phyloP scores from a whole-genome alignment of 2,329 filamentous ascomycete species.

The Beauveria scarabaeidicola region DNA sequence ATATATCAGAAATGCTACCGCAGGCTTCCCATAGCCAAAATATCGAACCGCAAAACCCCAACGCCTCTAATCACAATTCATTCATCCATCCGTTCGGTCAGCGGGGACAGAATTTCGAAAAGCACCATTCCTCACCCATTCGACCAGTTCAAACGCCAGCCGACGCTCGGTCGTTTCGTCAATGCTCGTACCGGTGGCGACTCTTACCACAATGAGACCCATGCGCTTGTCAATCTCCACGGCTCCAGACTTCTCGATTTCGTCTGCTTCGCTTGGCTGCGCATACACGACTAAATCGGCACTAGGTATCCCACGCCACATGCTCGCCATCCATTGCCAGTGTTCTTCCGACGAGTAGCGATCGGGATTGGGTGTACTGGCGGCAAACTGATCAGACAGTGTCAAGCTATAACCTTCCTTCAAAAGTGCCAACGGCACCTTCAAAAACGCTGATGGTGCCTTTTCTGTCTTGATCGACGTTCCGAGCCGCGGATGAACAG shows the following conservation, averaged over 20 bases:
- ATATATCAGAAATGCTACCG: not conserved
- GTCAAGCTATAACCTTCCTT: slow-evolving; percentile 73
- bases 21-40: not conserved
- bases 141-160: slow-evolving; percentile 78
- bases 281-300: slow-evolving; percentile 73
- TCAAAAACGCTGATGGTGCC: slow-evolving; percentile 10
- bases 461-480: slow-evolving; percentile 9
- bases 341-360: slow-evolving; percentile 77
- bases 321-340: slow-evolving; percentile 94
- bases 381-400: slow-evolving; percentile 67
- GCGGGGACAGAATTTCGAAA: slow-evolving; percentile 26
- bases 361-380: slow-evolving; percentile 65
- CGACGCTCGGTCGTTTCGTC: slow-evolving; percentile 65
- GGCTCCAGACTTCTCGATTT: slow-evolving; percentile 29
- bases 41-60: not conserved
- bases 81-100: slow-evolving; percentile 15
- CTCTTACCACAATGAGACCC: slow-evolving; percentile 46
- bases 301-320: slow-evolving; percentile 81
- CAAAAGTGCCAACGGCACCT: slow-evolving; percentile 64
- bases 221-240: slow-evolving; percentile 50
- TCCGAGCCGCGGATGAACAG: slow-evolving; percentile 8
- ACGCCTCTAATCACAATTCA: not conserved
- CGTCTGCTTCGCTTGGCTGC: slow-evolving; percentile 29
- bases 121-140: slow-evolving; percentile 57
- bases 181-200: slow-evolving; percentile 35